These are phyloP conservation scores for Agrocybe praecox DNA, from an alignment of 768 basidiomycete species.

Conservation along the genomic window DNA sequence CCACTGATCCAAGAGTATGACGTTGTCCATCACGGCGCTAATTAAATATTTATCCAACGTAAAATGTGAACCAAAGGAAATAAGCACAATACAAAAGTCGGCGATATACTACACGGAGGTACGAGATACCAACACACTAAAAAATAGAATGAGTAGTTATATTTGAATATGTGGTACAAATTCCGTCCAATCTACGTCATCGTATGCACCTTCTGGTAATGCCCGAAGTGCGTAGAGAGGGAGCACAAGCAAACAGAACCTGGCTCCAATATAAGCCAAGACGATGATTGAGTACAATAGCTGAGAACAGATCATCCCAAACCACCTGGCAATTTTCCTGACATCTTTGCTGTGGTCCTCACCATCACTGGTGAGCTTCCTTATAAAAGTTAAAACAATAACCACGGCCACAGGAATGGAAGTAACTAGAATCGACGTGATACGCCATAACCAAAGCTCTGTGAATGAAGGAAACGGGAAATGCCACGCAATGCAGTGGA, in stretches of 20 bases:
- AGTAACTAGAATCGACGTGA: background rate
- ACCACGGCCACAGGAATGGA: too few species aligned
- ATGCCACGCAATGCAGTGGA: background rate
- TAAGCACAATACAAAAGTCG: too few species aligned
- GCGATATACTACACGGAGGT: too few species aligned
- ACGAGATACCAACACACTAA: too few species aligned
- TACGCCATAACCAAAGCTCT: background rate
- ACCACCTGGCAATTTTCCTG: background rate
- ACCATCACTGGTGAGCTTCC: too few species aligned
- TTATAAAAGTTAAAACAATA: too few species aligned
- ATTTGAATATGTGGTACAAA: background rate
- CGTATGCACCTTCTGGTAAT: background rate
- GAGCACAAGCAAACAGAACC: background rate
- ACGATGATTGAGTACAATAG: background rate
- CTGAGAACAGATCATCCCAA: background rate
- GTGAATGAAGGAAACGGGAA: background rate
- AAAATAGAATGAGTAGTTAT: too few species aligned
- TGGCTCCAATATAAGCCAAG: background rate
- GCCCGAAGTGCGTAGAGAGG: background rate
- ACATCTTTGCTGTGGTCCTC: too few species aligned
- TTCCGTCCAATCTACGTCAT: background rate
- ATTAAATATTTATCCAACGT: too few species aligned
- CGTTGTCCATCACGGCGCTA: too few species aligned
- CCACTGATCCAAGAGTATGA: too few species aligned
- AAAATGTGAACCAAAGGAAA: too few species aligned